phyloP scores from a whole-genome alignment of 108 stramenopile species.

The Fistulifera solaris region DNA sequence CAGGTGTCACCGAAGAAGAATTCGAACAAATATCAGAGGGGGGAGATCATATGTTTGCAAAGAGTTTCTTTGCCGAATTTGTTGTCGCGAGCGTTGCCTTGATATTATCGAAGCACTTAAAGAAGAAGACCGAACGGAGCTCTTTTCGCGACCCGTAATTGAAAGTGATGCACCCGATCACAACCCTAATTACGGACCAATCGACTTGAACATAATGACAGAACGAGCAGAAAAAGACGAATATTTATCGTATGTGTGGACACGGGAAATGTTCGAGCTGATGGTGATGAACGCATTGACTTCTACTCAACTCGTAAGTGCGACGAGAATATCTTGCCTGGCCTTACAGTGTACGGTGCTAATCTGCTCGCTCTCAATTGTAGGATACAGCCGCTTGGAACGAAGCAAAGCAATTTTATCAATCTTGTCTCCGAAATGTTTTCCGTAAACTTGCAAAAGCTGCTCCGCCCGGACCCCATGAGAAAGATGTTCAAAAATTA shows the following conservation, averaged over 20 bases:
- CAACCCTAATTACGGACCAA: slow-evolving; percentile 84
- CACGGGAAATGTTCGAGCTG: slow-evolving; percentile 71
- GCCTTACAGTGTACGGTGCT: no score
- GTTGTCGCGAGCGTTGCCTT: slow-evolving; percentile 38
- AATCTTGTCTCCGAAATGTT: slow-evolving; percentile 26
- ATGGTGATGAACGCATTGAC: slow-evolving; percentile 79
- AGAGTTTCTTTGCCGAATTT: slow-evolving; percentile 47
- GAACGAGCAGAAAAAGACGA: slow-evolving; percentile 39
- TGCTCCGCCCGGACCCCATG: slow-evolving; percentile 20
- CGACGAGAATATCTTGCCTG: no score
- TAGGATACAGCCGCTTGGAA: slow-evolving; percentile 43
- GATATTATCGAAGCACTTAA: slow-evolving; percentile 35
- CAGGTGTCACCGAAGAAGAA: slow-evolving; percentile 38
- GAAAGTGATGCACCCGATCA: slow-evolving; percentile 81
- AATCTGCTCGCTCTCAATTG: no score
- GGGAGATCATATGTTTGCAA: slow-evolving; percentile 44
- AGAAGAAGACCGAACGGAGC: slow-evolving; percentile 39
- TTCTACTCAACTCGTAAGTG: slow-evolving; percentile 43
- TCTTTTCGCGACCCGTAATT: slow-evolving; percentile 80
- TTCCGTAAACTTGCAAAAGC: slow-evolving; percentile 33
- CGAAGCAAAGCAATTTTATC: slow-evolving; percentile 52
- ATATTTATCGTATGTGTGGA: slow-evolving; percentile 63
- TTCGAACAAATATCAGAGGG: slow-evolving; percentile 41
- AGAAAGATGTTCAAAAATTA: no score
- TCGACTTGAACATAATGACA: slow-evolving; percentile 92